Percentiles rank a stretch among this genome's conserved stretches.
Evolutionary conservation across 1,284 basidiomycete species (phyloP).

Genomic region (Trametes polyzona): DNA sequence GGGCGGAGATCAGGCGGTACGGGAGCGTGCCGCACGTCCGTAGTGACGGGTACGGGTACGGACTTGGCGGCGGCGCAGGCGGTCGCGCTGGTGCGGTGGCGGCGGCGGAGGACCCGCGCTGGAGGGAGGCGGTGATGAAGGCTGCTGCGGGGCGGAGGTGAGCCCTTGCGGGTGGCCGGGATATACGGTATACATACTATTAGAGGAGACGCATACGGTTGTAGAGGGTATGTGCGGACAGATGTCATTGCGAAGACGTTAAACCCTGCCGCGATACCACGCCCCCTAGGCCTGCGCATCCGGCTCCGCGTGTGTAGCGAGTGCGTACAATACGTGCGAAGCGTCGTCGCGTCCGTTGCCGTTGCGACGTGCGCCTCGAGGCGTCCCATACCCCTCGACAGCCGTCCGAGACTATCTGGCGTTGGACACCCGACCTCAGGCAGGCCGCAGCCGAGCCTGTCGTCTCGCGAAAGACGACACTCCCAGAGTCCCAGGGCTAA

Average conservation of each 20-base stretch:
- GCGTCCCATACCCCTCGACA: not conserved
- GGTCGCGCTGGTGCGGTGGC: not conserved
- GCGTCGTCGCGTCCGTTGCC: not conserved
- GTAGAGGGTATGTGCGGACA: no score
- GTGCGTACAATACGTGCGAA: not conserved
- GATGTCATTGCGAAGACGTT: no score
- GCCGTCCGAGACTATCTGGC: not conserved
- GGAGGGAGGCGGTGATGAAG: slow-evolving; percentile 25
- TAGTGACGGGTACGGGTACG: slow-evolving; percentile 1
- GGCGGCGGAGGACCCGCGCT: slow-evolving; percentile 7
- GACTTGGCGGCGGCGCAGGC: not conserved
- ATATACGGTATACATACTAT: no score
- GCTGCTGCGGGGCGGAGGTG: slow-evolving; percentile 12
- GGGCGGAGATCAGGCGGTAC: slow-evolving; percentile 27
- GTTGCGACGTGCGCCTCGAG: not conserved
- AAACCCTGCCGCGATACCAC: no score
- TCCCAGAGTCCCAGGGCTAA: no score
- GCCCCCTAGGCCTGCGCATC: no score
- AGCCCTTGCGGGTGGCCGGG: no score
- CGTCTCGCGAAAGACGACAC: no score
- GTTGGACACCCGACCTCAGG: no score
- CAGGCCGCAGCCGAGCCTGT: not conserved
- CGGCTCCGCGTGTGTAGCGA: no score
- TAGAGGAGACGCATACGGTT: no score
- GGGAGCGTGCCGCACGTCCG: slow-evolving; percentile 26